Percentiles rank a stretch among this genome's conserved stretches.
Evolutionary conservation across 306 rosid species (phyloP).

Genomic region (Pyrus betulifolia): DNA sequence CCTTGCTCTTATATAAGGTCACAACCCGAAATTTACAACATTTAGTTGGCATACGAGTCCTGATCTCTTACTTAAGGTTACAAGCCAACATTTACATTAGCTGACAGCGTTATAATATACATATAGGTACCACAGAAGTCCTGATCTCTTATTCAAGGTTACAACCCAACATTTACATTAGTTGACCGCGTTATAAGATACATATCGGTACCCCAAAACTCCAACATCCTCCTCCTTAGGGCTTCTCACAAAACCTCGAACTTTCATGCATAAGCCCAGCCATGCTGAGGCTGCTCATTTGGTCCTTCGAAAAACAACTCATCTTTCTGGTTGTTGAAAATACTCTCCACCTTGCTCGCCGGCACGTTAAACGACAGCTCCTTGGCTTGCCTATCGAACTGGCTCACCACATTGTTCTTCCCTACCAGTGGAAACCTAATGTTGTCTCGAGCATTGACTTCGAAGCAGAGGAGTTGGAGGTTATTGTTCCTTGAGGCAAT

Average conservation of each 20-base stretch:
- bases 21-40: too few relatives aligned
- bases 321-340: slow-evolving; percentile 35
- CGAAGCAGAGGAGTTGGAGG: slow-evolving; percentile 44
- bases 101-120: background rate
- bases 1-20: too few relatives aligned
- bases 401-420: slow-evolving; percentile 41
- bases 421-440: slow-evolving; percentile 41
- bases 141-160: background rate
- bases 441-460: slow-evolving; percentile 46
- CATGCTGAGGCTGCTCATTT: background rate
- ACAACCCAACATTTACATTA: background rate
- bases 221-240: background rate
- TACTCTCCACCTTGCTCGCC: slow-evolving; percentile 33
- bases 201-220: background rate
- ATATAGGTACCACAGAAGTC: background rate
- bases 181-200: background rate
- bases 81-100: background rate
- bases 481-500: slow-evolving; percentile 27
- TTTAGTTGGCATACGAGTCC: too few relatives aligned
- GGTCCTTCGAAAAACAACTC: slow-evolving; percentile 44
- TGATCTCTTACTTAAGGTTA: background rate
- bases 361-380: slow-evolving; percentile 40
- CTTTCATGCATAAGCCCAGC: slow-evolving; percentile 21
- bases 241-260: background rate
- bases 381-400: slow-evolving; percentile 42